A percentile compares a stretch with the other conserved stretches of the same genome.
These are phyloP conservation scores for Maudiozyma humilis DNA, from an alignment of 1,139 yeast species.

Conservation along the genomic window DNA sequence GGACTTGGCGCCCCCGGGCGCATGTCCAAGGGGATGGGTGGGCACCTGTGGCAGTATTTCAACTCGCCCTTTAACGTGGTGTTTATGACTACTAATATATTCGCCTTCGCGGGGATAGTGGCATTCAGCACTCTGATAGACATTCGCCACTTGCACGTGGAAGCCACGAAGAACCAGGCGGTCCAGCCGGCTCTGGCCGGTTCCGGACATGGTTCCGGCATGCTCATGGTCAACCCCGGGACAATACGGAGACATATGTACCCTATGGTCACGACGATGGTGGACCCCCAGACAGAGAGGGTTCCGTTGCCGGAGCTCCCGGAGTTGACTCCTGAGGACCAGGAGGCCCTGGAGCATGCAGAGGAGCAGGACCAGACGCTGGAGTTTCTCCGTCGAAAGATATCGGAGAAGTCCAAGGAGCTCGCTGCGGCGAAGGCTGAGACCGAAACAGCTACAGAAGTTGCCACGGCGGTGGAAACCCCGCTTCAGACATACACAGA, in stretches of 20 bases:
- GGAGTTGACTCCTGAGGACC: not conserved
- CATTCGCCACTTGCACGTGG: conserved; percentile 7
- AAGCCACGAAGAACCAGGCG: not conserved
- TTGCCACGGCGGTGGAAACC: not conserved
- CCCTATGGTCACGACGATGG: conserved; percentile 1
- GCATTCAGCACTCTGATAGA: conserved; percentile 23
- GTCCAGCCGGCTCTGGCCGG: not conserved
- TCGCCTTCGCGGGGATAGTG: conserved; percentile 27
- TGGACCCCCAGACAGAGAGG: not conserved
- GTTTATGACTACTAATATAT: conserved; percentile 30
- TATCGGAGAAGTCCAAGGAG: not conserved
- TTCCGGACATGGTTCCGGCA: not conserved
- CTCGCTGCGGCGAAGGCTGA: not conserved
- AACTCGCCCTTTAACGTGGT: conserved; percentile 29
- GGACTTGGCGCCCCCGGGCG: too few species aligned
- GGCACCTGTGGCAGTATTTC: conserved; percentile 27
- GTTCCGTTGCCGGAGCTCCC: too few species aligned
- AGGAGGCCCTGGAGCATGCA: too few species aligned
- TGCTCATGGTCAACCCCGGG: not conserved
- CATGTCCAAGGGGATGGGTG: conserved; percentile 1
- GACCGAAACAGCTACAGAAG: not conserved
- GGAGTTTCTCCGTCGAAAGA: not conserved
- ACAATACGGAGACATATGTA: conserved; percentile 1
- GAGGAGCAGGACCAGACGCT: conserved; percentile 3
- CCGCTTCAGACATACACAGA: conserved; percentile 4